These are phyloP conservation scores for Tetrahymena borealis DNA, from an alignment of 73 alveolate genomes.

Conservation along the genomic window DNA sequence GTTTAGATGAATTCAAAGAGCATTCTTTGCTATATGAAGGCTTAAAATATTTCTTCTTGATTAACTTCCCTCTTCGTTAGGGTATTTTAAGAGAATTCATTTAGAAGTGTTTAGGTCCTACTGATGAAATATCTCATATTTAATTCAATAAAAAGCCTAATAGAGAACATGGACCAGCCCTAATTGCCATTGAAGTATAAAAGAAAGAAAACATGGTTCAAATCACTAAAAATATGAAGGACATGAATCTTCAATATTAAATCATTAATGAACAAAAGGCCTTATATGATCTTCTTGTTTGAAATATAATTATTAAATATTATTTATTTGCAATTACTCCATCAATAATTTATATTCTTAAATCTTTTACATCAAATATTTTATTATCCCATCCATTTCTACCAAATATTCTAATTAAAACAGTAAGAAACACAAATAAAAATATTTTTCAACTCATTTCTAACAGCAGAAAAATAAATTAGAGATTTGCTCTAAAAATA, in stretches of 20 bases:
- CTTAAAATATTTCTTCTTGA: slow-evolving; percentile 25
- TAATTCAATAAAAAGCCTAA: slow-evolving; percentile 25
- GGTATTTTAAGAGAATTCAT: slow-evolving; percentile 25
- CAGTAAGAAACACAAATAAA: too few species aligned
- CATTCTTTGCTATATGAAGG: slow-evolving; percentile 24
- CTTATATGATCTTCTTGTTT: slow-evolving; percentile 22
- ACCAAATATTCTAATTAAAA: too few species aligned
- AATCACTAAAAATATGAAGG: slow-evolving; percentile 20
- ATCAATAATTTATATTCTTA: too few species aligned
- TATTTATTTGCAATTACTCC: too few species aligned
- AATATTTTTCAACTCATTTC: too few species aligned
- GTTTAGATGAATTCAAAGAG: slow-evolving; percentile 41
- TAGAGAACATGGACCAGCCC: slow-evolving; percentile 32
- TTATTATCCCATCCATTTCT: too few species aligned
- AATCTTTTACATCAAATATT: too few species aligned
- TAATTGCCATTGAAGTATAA: slow-evolving; percentile 23
- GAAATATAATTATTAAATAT: not conserved
- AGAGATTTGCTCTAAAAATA: too few species aligned
- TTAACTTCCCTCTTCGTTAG: slow-evolving; percentile 21
- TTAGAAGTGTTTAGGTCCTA: slow-evolving; percentile 36
- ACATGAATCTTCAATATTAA: slow-evolving; percentile 13
- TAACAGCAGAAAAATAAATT: too few species aligned
- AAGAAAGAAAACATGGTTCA: slow-evolving; percentile 15
- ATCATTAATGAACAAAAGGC: slow-evolving; percentile 16
- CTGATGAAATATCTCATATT: slow-evolving; percentile 28